A percentile compares a stretch with the other conserved stretches of the same genome.
Conservation (phyloP, 345 rosid genomes). For the Acer saccharum region DNA sequence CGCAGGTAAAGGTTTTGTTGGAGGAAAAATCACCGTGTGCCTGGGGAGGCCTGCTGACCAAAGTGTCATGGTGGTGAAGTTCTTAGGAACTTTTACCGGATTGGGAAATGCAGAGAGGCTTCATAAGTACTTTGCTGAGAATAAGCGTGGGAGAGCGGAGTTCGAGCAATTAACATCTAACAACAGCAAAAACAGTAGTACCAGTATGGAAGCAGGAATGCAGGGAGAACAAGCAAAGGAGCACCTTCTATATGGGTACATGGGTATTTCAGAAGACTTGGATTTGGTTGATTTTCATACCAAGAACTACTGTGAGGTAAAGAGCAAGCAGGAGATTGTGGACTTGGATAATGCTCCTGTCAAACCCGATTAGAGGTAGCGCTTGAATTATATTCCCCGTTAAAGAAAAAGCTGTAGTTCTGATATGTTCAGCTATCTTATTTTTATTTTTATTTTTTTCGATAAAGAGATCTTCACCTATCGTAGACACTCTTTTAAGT, state of each 20-base stretch:
- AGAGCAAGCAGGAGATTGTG: conserved; percentile 57
- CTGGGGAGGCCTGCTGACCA: conserved; percentile 59
- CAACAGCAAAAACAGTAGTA: conserved; percentile 9
- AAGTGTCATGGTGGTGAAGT: conserved; percentile 53
- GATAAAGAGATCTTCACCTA: neutral
- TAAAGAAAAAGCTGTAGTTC: neutral
- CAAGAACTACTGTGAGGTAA: conserved; percentile 41
- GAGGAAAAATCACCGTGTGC: conserved; percentile 51
- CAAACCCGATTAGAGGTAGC: conserved; percentile 38
- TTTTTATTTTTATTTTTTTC: no score
- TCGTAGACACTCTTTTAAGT: neutral
- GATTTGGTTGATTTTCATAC: conserved; percentile 52
- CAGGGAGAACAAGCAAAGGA: conserved; percentile 42
- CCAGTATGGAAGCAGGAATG: conserved; percentile 10
- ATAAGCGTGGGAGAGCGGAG: conserved; percentile 46
- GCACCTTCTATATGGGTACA: conserved; percentile 45
- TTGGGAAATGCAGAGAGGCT: conserved; percentile 50
- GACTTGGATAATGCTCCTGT: conserved; percentile 66
- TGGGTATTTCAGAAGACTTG: conserved; percentile 61
- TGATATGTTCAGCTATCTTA: neutral
- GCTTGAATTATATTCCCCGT: neutral
- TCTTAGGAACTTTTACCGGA: conserved; percentile 52
- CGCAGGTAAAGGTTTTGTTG: conserved; percentile 50
- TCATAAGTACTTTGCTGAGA: conserved; percentile 43
- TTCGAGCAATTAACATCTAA: conserved; percentile 30